A percentile compares a stretch with the other conserved stretches of the same genome.
Evolutionary conservation across 352 stramenopile genomes (phyloP).

Genomic region (Phytophthora agathidicida): DNA sequence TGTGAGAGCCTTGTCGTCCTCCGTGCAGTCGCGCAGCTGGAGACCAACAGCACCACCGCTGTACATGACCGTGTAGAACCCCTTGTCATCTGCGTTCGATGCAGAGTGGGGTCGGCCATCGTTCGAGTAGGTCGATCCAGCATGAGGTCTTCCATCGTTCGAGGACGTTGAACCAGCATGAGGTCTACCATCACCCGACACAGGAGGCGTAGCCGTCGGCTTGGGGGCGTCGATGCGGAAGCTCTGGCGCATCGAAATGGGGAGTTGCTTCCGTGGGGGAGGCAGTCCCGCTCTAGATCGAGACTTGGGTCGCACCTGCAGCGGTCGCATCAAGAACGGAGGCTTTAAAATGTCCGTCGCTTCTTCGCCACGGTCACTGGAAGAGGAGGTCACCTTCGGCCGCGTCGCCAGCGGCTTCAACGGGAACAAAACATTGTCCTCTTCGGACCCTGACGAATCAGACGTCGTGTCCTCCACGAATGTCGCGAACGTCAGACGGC

Average conservation of each 20-base stretch:
- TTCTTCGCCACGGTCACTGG: conserved; percentile 17
- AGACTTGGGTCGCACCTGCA: conserved; percentile 22
- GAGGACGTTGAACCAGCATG: conserved; percentile 20
- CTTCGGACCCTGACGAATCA: conserved; percentile 28
- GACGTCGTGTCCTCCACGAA: conserved; percentile 42
- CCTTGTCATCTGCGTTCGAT: conserved; percentile 40
- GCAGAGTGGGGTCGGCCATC: conserved; percentile 17
- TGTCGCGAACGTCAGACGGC: conserved; percentile 65
- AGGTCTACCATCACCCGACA: conserved; percentile 15
- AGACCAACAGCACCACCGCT: conserved; percentile 53
- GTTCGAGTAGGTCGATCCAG: conserved; percentile 23
- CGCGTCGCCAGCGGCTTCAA: conserved; percentile 15
- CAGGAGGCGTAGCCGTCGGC: conserved; percentile 1
- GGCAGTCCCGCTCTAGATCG: conserved; percentile 24
- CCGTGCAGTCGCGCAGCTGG: conserved; percentile 51
- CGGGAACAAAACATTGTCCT: conserved; percentile 25
- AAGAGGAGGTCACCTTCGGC: conserved; percentile 19
- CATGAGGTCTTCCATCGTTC: conserved; percentile 8
- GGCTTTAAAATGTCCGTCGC: conserved; percentile 13
- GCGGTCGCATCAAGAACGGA: conserved; percentile 23
- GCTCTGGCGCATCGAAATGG: conserved; percentile 61
- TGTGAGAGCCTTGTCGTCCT: conserved; percentile 45
- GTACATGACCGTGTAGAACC: conserved; percentile 78
- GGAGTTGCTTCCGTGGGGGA: conserved; percentile 27
- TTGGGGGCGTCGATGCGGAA: conserved; percentile 54